Conservation (phyloP, 352 stramenopile species). For the Phytophthora parvispora region DNA sequence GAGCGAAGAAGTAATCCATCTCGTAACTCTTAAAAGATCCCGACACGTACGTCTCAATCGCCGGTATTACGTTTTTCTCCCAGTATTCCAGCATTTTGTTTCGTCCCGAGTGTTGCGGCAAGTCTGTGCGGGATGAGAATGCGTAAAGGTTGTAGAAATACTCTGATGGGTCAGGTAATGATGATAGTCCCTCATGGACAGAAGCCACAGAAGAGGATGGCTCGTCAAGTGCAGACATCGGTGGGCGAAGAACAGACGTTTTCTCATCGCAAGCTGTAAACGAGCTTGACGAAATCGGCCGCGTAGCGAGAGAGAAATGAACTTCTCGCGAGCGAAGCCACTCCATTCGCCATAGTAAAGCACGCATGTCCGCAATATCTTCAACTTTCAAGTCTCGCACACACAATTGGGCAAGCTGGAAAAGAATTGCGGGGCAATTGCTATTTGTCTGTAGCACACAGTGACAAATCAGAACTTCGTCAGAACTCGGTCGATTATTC, state of each 20-base stretch:
- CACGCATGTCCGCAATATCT: slow-evolving; percentile 41
- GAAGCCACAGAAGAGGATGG: not conserved
- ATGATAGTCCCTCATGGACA: slow-evolving; percentile 9
- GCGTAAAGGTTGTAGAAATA: slow-evolving; percentile 83
- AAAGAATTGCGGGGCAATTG: slow-evolving; percentile 65
- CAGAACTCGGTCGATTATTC: not conserved
- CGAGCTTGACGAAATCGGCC: slow-evolving; percentile 52
- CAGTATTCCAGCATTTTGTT: slow-evolving; percentile 90
- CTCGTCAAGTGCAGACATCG: slow-evolving; percentile 24
- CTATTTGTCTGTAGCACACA: slow-evolving; percentile 53
- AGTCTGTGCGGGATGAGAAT: slow-evolving; percentile 65
- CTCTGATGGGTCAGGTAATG: slow-evolving; percentile 34
- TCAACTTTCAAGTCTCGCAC: slow-evolving; percentile 48
- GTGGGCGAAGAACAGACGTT: slow-evolving; percentile 31
- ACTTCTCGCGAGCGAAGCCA: slow-evolving; percentile 50
- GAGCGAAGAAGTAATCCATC: slow-evolving; percentile 91
- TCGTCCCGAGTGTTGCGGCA: slow-evolving; percentile 73
- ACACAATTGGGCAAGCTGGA: slow-evolving; percentile 72
- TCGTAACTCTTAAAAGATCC: slow-evolving; percentile 90
- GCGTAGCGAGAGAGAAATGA: slow-evolving; percentile 54
- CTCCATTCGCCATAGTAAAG: slow-evolving; percentile 54
- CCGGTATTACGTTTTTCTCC: slow-evolving; percentile 89
- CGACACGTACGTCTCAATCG: slow-evolving; percentile 84
- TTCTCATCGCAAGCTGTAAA: slow-evolving; percentile 46
- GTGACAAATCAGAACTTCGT: slow-evolving; percentile 1